Evolutionary conservation across 2,329 filamentous ascomycete genomes (phyloP), one percentile per base, ranked within the genome.

Genomic region (Venturia carpophila): DNA sequence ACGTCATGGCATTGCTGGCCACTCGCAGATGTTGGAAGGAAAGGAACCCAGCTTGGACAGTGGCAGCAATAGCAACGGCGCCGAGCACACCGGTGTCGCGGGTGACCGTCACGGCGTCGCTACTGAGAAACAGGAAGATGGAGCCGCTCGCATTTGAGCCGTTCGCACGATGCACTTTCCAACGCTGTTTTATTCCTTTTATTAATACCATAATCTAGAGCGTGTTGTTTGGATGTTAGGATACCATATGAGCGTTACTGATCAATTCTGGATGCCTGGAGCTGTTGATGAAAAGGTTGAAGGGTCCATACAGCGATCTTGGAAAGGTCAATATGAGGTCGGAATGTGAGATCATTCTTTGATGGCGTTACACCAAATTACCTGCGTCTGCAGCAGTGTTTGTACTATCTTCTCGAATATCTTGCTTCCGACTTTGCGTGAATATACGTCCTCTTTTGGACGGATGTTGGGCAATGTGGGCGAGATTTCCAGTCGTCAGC

Each of bases 1-100:
- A 39, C 81, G 85, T 65, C 88, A 92, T 74, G 89, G 88, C 67
- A 90, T 91, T 69, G 80, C 81, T 67, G 83, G 87, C 73, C 89
- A 92, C 74, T 84, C 83, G 72, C 79, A 87, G 70, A 84, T 89
- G 80, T 76, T 86, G 41, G 83, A 84, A 71, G 84, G 82, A 70
- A 79, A 82, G 76, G 78, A 79, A 69, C 74, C 80, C 34, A 76
- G 79, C 64, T 77, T 79, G 67, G 71, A 71, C 66, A 75, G 77
- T 67, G 72, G 60, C 56, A 73, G 72, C 70, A 75, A 74, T 61
- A 73, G 72, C 70, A 75, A 74, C 62, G 69, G 67, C 39, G 76
- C 77, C 15, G 68, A 78, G 64, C 80, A 82, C 71, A 80, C 77
- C 6, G 79, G 76, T 27, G 77, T 83, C 56, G 77, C 71, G 30